These are phyloP conservation scores for Paraconiothyrium brasiliense DNA, from an alignment of 2,329 filamentous ascomycete genomes.

Conservation along the genomic window DNA sequence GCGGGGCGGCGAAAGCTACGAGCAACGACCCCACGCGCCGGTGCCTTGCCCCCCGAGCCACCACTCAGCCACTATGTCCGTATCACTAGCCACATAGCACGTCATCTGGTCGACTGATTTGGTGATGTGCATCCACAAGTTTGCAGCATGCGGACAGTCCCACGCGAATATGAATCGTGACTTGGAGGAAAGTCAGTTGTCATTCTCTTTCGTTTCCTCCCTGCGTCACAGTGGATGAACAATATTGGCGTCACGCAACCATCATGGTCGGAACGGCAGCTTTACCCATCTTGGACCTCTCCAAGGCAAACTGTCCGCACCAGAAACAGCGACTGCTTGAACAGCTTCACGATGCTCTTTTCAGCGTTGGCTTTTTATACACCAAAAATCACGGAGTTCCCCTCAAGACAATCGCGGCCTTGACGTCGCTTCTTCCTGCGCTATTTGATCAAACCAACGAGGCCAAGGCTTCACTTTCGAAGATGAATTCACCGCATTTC, in stretches of 20 bases:
- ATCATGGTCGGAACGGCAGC: slow-evolving; percentile 10
- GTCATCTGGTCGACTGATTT: slow-evolving; percentile 14
- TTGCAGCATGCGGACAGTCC: slow-evolving; percentile 18
- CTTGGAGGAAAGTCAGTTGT: slow-evolving; percentile 3
- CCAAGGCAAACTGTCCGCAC: slow-evolving; percentile 49
- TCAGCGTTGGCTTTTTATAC: slow-evolving; percentile 64
- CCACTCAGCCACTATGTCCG: slow-evolving; percentile 11
- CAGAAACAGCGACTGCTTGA: slow-evolving; percentile 51
- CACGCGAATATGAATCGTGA: slow-evolving; percentile 6
- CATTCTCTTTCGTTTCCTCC: not conserved
- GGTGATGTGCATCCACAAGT: not conserved
- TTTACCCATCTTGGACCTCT: slow-evolving; percentile 63
- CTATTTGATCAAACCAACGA: slow-evolving; percentile 20
- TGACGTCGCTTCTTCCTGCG: slow-evolving; percentile 42
- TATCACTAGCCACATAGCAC: slow-evolving; percentile 13
- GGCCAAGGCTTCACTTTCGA: slow-evolving; percentile 22
- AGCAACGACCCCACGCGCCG: slow-evolving; percentile 1
- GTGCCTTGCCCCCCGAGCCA: slow-evolving; percentile 9
- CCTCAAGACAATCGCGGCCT: slow-evolving; percentile 42
- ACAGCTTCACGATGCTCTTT: slow-evolving; percentile 58
- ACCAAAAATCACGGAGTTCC: slow-evolving; percentile 61
- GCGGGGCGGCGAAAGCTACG: slow-evolving; percentile 11
- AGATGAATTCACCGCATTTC: slow-evolving; percentile 67
- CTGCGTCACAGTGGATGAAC: slow-evolving; percentile 9
- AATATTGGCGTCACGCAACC: slow-evolving; percentile 17